A percentile compares a stretch with the other conserved stretches of the same genome.
These are phyloP conservation scores for Mycena pura DNA, from an alignment of 768 basidiomycete species.

Conservation along the genomic window DNA sequence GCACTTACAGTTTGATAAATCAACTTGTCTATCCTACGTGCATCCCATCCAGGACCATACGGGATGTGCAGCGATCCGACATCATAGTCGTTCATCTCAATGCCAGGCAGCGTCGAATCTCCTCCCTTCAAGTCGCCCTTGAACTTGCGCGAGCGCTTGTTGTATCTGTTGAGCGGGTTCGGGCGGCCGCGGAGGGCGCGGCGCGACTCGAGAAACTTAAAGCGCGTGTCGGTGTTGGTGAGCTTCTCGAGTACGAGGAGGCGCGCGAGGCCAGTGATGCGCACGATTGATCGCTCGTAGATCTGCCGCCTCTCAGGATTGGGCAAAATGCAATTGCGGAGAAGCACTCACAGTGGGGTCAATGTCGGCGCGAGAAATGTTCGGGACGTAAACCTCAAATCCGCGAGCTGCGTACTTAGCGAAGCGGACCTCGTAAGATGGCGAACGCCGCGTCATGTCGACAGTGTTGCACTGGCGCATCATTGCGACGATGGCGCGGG, in stretches of 20 bases:
- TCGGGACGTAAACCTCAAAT: slow-evolving; percentile 65
- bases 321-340: neutral
- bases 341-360: slow-evolving; percentile 60
- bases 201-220: slow-evolving; percentile 53
- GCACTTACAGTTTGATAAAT: slow-evolving; percentile 60
- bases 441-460: slow-evolving; percentile 67
- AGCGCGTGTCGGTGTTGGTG: slow-evolving; percentile 49
- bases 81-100: slow-evolving; percentile 67
- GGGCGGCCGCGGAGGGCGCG: slow-evolving; percentile 59
- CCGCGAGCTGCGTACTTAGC: slow-evolving; percentile 62
- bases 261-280: slow-evolving; percentile 65
- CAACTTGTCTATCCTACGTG: slow-evolving; percentile 60
- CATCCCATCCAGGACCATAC: slow-evolving; percentile 67
- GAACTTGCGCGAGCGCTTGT: slow-evolving; percentile 44
- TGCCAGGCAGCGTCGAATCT: slow-evolving; percentile 44
- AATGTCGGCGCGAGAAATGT: slow-evolving; percentile 54
- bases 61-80: slow-evolving; percentile 61
- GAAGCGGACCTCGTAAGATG: slow-evolving; percentile 68
- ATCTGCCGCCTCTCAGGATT: slow-evolving; percentile 45
- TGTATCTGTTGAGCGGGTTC: slow-evolving; percentile 34
- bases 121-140: slow-evolving; percentile 62
- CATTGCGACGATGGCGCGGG: slow-evolving; percentile 63
- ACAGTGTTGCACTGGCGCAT: slow-evolving; percentile 73
- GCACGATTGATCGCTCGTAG: slow-evolving; percentile 62
- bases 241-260: slow-evolving; percentile 69